A percentile compares a stretch with the other conserved stretches of the same genome.
phyloP scores from a whole-genome alignment of 805 yeast genomes.

The Blastobotrys parvus region DNA sequence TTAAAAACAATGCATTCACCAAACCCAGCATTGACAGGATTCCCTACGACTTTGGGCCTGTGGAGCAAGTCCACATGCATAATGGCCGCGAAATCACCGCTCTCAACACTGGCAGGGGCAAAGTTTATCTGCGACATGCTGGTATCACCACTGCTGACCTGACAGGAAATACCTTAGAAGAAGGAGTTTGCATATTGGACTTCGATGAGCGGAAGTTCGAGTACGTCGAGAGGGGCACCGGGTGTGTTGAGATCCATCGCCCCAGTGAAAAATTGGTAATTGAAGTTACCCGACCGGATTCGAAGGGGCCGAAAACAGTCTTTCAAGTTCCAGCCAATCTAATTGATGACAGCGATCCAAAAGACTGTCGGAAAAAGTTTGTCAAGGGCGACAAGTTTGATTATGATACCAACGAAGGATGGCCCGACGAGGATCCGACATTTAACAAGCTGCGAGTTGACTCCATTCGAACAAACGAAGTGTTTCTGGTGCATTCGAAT shows the following conservation, averaged over 20 bases:
- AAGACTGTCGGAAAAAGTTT: no score
- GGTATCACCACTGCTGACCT: not conserved
- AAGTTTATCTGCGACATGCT: not conserved
- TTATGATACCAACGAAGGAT: no score
- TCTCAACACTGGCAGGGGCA: not conserved
- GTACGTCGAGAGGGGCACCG: not conserved
- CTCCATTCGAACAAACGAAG: not conserved
- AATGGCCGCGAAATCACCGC: not conserved
- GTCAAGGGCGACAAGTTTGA: no score
- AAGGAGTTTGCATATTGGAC: slow-evolving; percentile 1
- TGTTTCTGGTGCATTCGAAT: not conserved
- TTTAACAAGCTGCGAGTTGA: not conserved
- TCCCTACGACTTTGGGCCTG: not conserved
- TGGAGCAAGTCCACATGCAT: not conserved
- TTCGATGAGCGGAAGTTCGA: slow-evolving; percentile 1
- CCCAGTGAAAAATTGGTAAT: not conserved
- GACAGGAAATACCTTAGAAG: not conserved
- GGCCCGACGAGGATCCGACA: not conserved
- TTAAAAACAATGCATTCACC: not conserved
- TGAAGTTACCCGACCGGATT: not conserved
- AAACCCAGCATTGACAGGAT: not conserved
- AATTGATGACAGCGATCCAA: no score
- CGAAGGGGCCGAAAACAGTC: not conserved
- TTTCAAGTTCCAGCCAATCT: no score
- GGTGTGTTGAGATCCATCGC: not conserved